Evolutionary conservation across 805 yeast species (phyloP).

Genomic region (Pichia rugopelliculosa): DNA sequence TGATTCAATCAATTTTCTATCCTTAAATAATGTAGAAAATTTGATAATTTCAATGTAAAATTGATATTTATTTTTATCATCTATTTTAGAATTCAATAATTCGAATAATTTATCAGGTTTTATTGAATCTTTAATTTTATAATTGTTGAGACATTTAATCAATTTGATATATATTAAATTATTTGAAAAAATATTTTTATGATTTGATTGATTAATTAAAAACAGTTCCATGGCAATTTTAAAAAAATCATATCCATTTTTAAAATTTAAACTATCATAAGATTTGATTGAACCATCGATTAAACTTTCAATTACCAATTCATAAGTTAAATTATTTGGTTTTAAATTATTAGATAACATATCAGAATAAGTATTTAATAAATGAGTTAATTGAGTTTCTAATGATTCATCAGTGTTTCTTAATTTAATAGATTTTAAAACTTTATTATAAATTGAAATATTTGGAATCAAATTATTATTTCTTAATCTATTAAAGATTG

Average conservation of each 20-base stretch:
- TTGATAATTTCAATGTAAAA: slow-evolving; percentile 35
- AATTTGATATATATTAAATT: slow-evolving; percentile 17
- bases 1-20: slow-evolving; percentile 31
- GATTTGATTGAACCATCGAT: slow-evolving; percentile 42
- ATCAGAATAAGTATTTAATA: slow-evolving; percentile 64
- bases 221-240: slow-evolving; percentile 44
- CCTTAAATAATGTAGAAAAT: slow-evolving; percentile 33
- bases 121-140: slow-evolving; percentile 17
- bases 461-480: slow-evolving; percentile 39
- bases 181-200: slow-evolving; percentile 13
- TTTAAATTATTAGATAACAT: slow-evolving; percentile 45
- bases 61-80: slow-evolving; percentile 8
- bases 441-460: slow-evolving; percentile 43
- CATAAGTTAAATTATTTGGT: slow-evolving; percentile 51
- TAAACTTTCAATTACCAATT: slow-evolving; percentile 42
- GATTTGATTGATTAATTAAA: slow-evolving; percentile 21
- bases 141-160: slow-evolving; percentile 22
- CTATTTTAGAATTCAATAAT: slow-evolving; percentile 12
- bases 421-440: slow-evolving; percentile 44
- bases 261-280: slow-evolving; percentile 28
- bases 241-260: slow-evolving; percentile 40
- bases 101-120: slow-evolving; percentile 14
- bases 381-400: slow-evolving; percentile 53
- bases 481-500: slow-evolving; percentile 27
- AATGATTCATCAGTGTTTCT: slow-evolving; percentile 48